Percentiles rank a stretch among this genome's conserved stretches.
Evolutionary conservation across 768 basidiomycete genomes (phyloP).

Genomic region (Lyophyllum decastes): DNA sequence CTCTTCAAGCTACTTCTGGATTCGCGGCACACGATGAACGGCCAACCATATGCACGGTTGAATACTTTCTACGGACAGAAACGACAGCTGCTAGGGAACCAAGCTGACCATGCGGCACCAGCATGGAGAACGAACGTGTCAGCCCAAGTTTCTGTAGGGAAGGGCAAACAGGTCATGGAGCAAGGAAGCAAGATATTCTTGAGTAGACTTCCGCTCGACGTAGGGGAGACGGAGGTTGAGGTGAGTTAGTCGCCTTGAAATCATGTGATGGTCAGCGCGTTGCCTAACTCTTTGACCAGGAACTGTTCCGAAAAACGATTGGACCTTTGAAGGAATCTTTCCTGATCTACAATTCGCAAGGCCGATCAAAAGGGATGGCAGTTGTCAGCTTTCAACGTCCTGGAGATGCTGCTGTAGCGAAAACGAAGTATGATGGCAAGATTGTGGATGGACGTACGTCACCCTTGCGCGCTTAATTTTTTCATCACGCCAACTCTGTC

Average conservation of each 20-base stretch:
- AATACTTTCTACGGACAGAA: conserved; percentile 56
- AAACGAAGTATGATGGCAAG: conserved; percentile 73
- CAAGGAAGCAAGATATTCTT: conserved; percentile 68
- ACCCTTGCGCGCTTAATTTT: not conserved
- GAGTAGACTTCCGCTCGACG: conserved; percentile 67
- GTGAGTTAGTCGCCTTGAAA: conserved; percentile 34
- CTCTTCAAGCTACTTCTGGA: not conserved
- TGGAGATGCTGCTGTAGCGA: conserved; percentile 64
- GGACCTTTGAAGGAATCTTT: conserved; percentile 74
- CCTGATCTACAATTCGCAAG: conserved; percentile 75
- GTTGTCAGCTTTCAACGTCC: conserved; percentile 65
- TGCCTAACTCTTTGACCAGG: conserved; percentile 37
- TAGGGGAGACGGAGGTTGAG: conserved; percentile 68
- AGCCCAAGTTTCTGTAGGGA: conserved; percentile 23
- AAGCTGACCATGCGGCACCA: conserved; percentile 55
- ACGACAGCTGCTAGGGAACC: conserved; percentile 56
- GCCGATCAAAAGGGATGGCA: conserved; percentile 79
- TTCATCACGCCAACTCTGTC: not conserved
- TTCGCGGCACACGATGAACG: conserved; percentile 12
- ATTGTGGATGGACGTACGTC: conserved; percentile 65
- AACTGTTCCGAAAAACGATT: conserved; percentile 74
- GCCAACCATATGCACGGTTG: conserved; percentile 33
- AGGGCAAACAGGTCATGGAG: conserved; percentile 32
- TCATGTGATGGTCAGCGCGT: not conserved
- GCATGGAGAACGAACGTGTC: conserved; percentile 54